Base-by-base conservation (phyloP, 1,284 basidiomycete genomes). In the Rhodotorula sp. region DNA sequence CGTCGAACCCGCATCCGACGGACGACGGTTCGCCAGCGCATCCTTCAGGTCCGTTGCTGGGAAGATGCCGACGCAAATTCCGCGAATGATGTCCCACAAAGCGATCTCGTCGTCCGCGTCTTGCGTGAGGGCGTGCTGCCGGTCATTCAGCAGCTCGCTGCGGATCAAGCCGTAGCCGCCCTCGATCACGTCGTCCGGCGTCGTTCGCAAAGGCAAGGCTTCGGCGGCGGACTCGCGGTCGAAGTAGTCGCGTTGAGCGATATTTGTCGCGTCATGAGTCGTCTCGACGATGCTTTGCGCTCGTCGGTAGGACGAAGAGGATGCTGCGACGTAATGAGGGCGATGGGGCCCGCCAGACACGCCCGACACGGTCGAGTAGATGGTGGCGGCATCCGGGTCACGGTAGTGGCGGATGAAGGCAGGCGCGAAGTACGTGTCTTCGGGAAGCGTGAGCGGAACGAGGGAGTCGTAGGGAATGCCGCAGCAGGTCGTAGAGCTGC, bases 31-130 rank as follows among this genome's bases (percentile, higher is more conserved):
- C 34, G 75, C 59, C 15, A 72, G 51, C 34, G 73, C 63, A n/a
- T 73, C 52, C 59, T 58, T 65, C 44, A 94, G 86, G 65, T 92
- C 91, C 40, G 86, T 85, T 16, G 83, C 82, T 11, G 80, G 74
- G 79, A 87, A 94, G 57, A 84, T 81, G 3, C 95, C 95, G 2
- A 89, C 80, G 79, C 94, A 98, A 2, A 83, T 73, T 2, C 90
- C 88, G 0, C 87, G 84, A 24, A 95, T 84, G 64, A 99, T 87
- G 81, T 99, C 91, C 95, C 96, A 99, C 5, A 94, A 86, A 1
- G 89, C 89, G 6, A 99, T 88, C 73, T 89, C 77, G 15, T 91
- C 91, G 0, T 85, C 83, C 0, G 92, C 94, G 79, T 98, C 90
- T 51, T 97, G 88, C 0, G 93, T 93, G 63, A 99, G 81, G 8